Evolutionary conservation across 805 yeast species (phyloP), one percentile per base, ranked within the genome.

Genomic region (Myxozyma vanderwaltii): DNA sequence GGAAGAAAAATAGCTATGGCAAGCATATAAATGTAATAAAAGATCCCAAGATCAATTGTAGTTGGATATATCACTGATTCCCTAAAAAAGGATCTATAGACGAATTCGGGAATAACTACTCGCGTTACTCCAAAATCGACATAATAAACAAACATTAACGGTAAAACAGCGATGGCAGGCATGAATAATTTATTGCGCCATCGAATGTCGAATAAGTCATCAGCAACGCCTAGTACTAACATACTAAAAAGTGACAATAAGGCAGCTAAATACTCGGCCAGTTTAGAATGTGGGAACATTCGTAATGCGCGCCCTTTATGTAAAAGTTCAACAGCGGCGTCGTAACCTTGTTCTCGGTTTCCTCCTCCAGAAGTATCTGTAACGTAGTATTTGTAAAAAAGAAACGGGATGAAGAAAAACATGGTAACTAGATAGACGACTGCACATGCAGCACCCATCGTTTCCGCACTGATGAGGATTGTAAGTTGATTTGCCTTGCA

Each of bases 161-260:
- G 99, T 45, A 94, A 84, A 1, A 96, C 86, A 0, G 97, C 97
- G 55, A 94, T 83, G 0, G 96, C 96, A 0, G 99, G 99, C 65
- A 94, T 71, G 69, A 94, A 90, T 75, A 94, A 90, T 77, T 94
- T 94, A 76, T 94, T 96, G 70, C 99, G 81, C 99, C 99, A 94
- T 67, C 96, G 81, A 63, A 94, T 84, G 73, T 94, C 99, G 70
- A 94, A 94, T 68, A 94, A 78, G 76, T 94, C 99, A 73, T 94
- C 99, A 49, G 95, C 87, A 31, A 94, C 79, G 0, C 99, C 99
- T 45, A 94, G 77, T 44, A 94, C 76, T 15, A 91, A 80, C 72
- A 94, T 91, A 65, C 90, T 83, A 74, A 90, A 90, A 49, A 94
- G 74, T 61, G 96, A 89, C 60, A 94, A 75, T 8, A 92, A 77